Evolutionary conservation across 2,329 filamentous ascomycete genomes (phyloP).

Genomic region (Bipolaris cookei): DNA sequence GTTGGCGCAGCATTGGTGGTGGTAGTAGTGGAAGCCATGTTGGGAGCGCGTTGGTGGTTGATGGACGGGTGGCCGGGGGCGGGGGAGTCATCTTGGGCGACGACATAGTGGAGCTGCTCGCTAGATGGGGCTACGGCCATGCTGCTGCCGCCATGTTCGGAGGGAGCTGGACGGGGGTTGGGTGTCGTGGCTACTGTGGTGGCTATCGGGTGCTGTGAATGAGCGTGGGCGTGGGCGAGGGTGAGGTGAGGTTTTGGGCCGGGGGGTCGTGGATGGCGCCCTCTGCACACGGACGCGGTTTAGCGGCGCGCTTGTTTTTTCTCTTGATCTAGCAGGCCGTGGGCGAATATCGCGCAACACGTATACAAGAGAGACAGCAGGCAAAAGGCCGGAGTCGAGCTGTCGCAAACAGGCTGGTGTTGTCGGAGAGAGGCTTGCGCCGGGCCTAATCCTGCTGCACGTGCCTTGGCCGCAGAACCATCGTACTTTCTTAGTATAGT

Average conservation of each 20-base stretch:
- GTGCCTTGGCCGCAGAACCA: background rate
- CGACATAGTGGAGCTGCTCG: conserved; percentile 29
- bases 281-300: conserved; percentile 24
- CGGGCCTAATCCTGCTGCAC: conserved; percentile 12
- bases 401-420: conserved; percentile 12
- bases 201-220: too few species aligned
- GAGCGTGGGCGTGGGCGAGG: too few species aligned
- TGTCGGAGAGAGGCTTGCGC: conserved; percentile 17
- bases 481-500: too few species aligned
- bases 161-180: background rate
- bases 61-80: conserved; percentile 25
- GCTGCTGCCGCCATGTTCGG: conserved; percentile 40
- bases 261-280: conserved; percentile 7
- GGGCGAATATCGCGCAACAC: conserved; percentile 15
- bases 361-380: conserved; percentile 1
- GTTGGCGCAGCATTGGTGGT: conserved; percentile 27
- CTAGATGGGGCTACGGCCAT: conserved; percentile 39
- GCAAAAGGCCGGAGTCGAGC: conserved; percentile 9
- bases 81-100: conserved; percentile 34
- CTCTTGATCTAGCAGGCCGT: background rate
- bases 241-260: conserved; percentile 7
- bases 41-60: conserved; percentile 31
- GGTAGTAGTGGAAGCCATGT: conserved; percentile 2
- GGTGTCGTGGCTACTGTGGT: too few species aligned
- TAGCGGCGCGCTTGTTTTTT: conserved; percentile 23